Base-by-base conservation (phyloP, 768 basidiomycete genomes). In the Boletus reticulatus region DNA sequence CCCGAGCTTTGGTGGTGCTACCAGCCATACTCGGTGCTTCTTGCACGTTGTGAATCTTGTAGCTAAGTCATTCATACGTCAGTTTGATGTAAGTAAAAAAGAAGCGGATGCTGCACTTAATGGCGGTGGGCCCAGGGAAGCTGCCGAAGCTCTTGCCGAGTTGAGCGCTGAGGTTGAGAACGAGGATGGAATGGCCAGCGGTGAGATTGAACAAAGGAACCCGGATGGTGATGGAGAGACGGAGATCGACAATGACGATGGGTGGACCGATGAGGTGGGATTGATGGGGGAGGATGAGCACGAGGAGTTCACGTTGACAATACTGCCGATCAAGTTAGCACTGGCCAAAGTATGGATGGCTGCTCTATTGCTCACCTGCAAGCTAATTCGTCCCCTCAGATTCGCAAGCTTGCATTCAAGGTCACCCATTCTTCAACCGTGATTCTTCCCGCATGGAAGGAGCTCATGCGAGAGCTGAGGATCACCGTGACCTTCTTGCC, bases 211-310 rank as follows among this genome's bases (percentile, higher is more conserved):
- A 27, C 27, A 27, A 27, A 27, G 27, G 1, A 27, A 1, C 27
- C 27, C 27, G 1, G 7, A 3, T 2, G 14, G 22, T 14, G 22
- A 48, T 9, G 34, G 22, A 10, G 17, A 16, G 36, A 45, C 4
- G 13, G 24, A 45, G 36, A 6, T 37, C 12, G 53, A 57, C 17
- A 51, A 65, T 19, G 58, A 61, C 4, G 61, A 65, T 24, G 63
- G 69, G 1, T 55, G 58, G 19, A 72, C 71, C 32, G 66, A 71
- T 19, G 67, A 73, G 29, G 48, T 55, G 32, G 64, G 14, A 31
- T 8, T 24, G 57, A 43, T 61, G 58, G 6, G 51, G 11, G 32
- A 45, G 31, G 43, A 48, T 0, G 67, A 74, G 41, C 12, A 43
- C 0, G 48, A 53, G 1, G 45, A 51, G 14, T 52, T 75, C 7